A percentile compares a stretch with the other conserved stretches of the same genome.
phyloP scores from a whole-genome alignment of 805 yeast genomes.

The Candida ulmi region DNA sequence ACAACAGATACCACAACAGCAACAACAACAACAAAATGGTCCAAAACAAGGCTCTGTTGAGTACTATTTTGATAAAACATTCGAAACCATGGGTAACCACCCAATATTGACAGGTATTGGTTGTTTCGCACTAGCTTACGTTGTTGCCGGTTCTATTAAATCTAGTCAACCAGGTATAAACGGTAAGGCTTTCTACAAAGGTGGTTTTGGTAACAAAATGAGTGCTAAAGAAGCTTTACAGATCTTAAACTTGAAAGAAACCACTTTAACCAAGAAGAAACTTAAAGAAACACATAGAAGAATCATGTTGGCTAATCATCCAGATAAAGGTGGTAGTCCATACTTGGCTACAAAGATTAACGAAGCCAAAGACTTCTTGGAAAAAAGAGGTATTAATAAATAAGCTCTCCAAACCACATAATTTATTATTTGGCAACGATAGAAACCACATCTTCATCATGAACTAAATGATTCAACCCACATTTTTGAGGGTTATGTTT shows the following conservation, averaged over 20 bases:
- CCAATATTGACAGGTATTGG: conserved; percentile 73
- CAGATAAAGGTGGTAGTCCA: conserved; percentile 92
- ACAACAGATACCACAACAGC: conserved; percentile 10
- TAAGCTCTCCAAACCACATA: neutral
- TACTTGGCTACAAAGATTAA: conserved; percentile 86
- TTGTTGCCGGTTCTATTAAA: conserved; percentile 63
- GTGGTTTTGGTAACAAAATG: conserved; percentile 93
- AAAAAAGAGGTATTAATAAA: conserved; percentile 37
- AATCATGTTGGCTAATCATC: conserved; percentile 86
- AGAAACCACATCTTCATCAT: conserved; percentile 93
- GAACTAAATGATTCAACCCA: conserved; percentile 75
- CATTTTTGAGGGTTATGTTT: conserved; percentile 97
- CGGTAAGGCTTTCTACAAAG: conserved; percentile 61
- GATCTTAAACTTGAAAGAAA: conserved; percentile 70
- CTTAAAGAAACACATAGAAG: conserved; percentile 76
- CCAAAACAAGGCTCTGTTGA: conserved; percentile 36
- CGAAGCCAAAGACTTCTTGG: conserved; percentile 82
- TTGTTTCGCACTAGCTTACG: conserved; percentile 55
- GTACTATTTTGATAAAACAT: conserved; percentile 57
- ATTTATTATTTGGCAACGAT: conserved; percentile 69
- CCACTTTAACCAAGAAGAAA: conserved; percentile 53
- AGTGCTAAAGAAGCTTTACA: conserved; percentile 81
- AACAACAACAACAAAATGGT: conserved; percentile 14
- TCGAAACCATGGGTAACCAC: conserved; percentile 62
- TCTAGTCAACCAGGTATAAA: conserved; percentile 30